These are phyloP conservation scores for Ambrosia trifida DNA, from an alignment of 129 eudicot species.

Conservation along the genomic window DNA sequence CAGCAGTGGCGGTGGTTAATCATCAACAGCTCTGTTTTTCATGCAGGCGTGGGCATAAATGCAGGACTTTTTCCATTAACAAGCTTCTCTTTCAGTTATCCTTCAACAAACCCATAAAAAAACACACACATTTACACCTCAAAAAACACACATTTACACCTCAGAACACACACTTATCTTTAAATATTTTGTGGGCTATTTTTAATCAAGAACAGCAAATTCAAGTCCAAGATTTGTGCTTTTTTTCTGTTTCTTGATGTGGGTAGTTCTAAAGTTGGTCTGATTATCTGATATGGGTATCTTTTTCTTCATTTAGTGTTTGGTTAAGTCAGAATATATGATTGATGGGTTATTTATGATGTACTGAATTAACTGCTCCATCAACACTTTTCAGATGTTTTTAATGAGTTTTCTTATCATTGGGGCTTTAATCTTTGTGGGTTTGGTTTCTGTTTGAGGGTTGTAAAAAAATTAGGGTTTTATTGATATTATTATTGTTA, in stretches of 20 bases:
- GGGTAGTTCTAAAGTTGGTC: conserved; percentile 52
- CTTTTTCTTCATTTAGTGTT: conserved; percentile 44
- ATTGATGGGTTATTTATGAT: conserved; percentile 45
- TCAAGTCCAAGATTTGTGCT: conserved; percentile 27
- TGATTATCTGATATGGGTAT: conserved; percentile 83
- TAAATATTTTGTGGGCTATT: conserved; percentile 21
- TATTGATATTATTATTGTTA: neutral
- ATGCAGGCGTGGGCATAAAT: conserved; percentile 96
- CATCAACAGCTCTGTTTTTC: conserved; percentile 89
- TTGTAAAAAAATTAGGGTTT: conserved; percentile 34
- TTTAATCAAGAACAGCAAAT: neutral
- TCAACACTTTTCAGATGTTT: conserved; percentile 44
- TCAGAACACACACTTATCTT: conserved; percentile 19
- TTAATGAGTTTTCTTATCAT: conserved; percentile 52
- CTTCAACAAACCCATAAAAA: conserved; percentile 25
- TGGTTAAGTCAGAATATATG: conserved; percentile 46
- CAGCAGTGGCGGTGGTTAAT: conserved; percentile 92
- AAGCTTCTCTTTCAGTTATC: conserved; percentile 43
- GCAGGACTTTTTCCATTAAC: conserved; percentile 56
- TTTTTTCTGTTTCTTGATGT: conserved; percentile 21
- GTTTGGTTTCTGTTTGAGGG: conserved; percentile 21
- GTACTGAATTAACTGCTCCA: conserved; percentile 47
- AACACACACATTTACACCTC: conserved; percentile 14
- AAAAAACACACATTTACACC: too few relatives aligned
- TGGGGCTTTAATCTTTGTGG: conserved; percentile 29